Percentiles rank a stretch among this genome's conserved stretches.
phyloP scores from a whole-genome alignment of 2,329 filamentous ascomycete genomes.

The Ambrosiella cleistominuta region DNA sequence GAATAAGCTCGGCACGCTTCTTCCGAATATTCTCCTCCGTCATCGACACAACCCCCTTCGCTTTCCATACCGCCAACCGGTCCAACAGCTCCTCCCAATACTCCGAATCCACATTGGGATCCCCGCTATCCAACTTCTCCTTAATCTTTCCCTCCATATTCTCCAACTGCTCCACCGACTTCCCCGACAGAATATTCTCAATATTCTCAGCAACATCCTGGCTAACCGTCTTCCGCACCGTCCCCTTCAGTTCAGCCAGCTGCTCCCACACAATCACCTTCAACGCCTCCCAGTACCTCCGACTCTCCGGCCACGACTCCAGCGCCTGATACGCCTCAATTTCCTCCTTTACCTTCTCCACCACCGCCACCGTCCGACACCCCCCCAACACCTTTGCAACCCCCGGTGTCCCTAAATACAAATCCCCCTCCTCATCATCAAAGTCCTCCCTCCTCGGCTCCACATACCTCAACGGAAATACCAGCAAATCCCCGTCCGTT shows the following conservation, averaged over 20 bases:
- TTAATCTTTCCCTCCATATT: conserved; percentile 74
- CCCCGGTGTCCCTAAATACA: conserved; percentile 56
- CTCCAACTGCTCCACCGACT: conserved; percentile 73
- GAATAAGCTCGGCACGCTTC: conserved; percentile 47
- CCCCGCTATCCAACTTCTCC: conserved; percentile 69
- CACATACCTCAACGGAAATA: conserved; percentile 76
- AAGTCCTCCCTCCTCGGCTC: conserved; percentile 72
- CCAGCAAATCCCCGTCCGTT: conserved; percentile 83
- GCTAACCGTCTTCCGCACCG: conserved; percentile 49
- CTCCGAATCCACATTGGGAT: conserved; percentile 82
- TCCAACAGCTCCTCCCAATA: conserved; percentile 91
- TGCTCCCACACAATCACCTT: conserved; percentile 51
- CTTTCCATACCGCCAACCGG: conserved; percentile 78
- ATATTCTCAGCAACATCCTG: conserved; percentile 75
- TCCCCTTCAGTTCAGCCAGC: background rate
- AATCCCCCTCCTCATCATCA: conserved; percentile 64
- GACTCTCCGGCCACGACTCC: conserved; percentile 60
- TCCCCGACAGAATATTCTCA: conserved; percentile 69
- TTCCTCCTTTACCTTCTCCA: conserved; percentile 63
- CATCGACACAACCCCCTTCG: conserved; percentile 63
- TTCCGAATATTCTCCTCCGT: conserved; percentile 62
- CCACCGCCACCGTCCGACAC: conserved; percentile 40
- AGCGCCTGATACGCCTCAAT: conserved; percentile 65
- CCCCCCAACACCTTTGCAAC: conserved; percentile 63
- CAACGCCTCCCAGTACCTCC: conserved; percentile 86